Percentiles rank a stretch among this genome's conserved stretches.
Evolutionary conservation across 345 rosid genomes (phyloP).

Genomic region (Schrenkiella parvula): DNA sequence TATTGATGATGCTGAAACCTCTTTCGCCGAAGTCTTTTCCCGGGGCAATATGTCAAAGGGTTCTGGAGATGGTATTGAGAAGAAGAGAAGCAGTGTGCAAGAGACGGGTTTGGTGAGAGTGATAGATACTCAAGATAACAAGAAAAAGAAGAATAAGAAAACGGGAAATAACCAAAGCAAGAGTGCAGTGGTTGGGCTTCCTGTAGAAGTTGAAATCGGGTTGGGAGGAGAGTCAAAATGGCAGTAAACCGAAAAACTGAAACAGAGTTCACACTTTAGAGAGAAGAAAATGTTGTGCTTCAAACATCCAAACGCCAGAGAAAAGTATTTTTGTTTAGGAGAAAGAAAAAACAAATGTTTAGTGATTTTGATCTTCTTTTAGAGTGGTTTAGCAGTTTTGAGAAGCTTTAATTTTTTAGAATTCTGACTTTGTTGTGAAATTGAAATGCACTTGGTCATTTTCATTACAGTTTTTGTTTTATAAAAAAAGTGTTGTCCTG

Average conservation of each 20-base stretch:
- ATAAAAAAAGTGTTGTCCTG: neutral
- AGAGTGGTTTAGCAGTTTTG: neutral
- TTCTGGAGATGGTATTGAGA: slow-evolving; percentile 14
- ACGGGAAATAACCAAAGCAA: slow-evolving; percentile 25
- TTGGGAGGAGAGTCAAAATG: slow-evolving; percentile 79
- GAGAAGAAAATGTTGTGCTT: neutral
- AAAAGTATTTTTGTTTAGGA: too few relatives aligned
- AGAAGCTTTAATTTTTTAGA: neutral
- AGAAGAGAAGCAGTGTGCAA: slow-evolving; percentile 28
- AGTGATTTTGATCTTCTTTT: neutral
- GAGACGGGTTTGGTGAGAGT: slow-evolving; percentile 25
- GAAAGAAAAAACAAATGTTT: neutral
- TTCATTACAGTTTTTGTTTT: neutral
- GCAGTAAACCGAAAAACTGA: slow-evolving; percentile 36
- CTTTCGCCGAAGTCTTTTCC: slow-evolving; percentile 58
- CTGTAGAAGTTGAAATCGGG: slow-evolving; percentile 52
- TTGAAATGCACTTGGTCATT: neutral
- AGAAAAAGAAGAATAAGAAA: slow-evolving; percentile 48
- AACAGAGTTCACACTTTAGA: neutral
- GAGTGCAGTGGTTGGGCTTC: slow-evolving; percentile 29
- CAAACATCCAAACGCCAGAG: neutral
- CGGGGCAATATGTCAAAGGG: slow-evolving; percentile 21
- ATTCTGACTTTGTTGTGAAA: neutral
- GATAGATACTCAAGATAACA: slow-evolving; percentile 23
- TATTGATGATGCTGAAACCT: slow-evolving; percentile 54